Base-by-base conservation (phyloP, 2,329 filamentous ascomycete species). In the Reticulascus tulasneorum region DNA sequence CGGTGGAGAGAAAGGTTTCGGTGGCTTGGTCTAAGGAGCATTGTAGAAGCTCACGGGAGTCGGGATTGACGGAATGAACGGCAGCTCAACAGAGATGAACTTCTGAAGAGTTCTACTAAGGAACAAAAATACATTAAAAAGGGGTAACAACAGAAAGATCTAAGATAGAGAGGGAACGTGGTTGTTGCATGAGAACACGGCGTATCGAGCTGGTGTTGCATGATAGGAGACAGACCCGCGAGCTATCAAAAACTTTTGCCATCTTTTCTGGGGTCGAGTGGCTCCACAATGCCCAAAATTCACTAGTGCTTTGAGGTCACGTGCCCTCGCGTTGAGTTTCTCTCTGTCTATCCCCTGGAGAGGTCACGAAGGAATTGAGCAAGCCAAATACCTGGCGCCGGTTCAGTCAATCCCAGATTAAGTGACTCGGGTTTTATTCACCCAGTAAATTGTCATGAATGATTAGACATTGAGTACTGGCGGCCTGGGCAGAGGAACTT, bases 1-100 rank as follows among this genome's bases (percentile, higher is more conserved):
- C 36, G 44, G 15, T 46, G 44, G 15, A 46, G 41, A 13, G 37
- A 37, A 17, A 46, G 35, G 27, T 33, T 29, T 35, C 35, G 33
- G 25, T 41, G 37, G 35, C 34, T 24, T 22, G 37, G 32, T 31
- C 44, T 40, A 15, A 38, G 26, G 20, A 46, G 44, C 44, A 46
- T 46, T 21, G 38, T 44, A 26, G 27, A 24, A 10, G 26, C 22
- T 37, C 31, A 28, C 24, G 29, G 24, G 35, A 31, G 19, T 12
- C 22, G 33, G 19, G 15, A 33, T 26, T 30, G 29, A 25, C 20
- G 32, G 17, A 21, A 20, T 13, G 28, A 26, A 27, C 17, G 29
- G 24, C 20, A 26, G 22, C 18, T 26, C 31, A 29, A 34, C 34
- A 35, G 31, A 18, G 20, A 13, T n/a, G 23, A 37, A 33, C 41